phyloP scores from a whole-genome alignment of 2,329 filamentous ascomycete species.

The Xylogone sp. region DNA sequence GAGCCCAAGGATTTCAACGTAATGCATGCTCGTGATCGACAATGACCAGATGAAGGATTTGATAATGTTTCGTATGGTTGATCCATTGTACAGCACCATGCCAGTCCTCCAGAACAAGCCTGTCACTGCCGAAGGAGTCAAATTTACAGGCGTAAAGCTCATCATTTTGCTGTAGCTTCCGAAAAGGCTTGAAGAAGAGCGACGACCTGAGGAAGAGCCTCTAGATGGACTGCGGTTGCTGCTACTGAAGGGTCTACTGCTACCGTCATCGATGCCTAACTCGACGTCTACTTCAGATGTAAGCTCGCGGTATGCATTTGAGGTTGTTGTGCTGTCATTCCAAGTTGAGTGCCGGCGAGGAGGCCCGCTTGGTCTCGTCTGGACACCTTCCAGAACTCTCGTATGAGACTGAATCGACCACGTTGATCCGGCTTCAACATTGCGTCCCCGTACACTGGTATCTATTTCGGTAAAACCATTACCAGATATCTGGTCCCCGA shows the following conservation, averaged over 20 bases:
- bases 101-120: background rate
- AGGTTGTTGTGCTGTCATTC: background rate
- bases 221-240: background rate
- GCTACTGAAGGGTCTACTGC: background rate
- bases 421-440: too few species aligned
- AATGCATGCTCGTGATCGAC: conserved; percentile 31
- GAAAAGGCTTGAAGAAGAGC: background rate
- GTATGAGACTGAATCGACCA: too few species aligned
- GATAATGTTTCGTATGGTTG: conserved; percentile 4
- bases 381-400: too few species aligned
- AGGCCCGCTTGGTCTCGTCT: too few species aligned
- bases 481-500: too few species aligned
- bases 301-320: background rate
- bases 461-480: too few species aligned
- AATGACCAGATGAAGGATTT: conserved; percentile 30
- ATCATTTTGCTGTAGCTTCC: background rate
- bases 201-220: background rate
- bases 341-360: background rate
- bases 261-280: background rate
- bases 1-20: conserved; percentile 26
- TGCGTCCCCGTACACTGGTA: too few species aligned
- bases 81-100: background rate
- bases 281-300: background rate
- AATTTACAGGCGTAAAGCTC: background rate
- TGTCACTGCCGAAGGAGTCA: background rate